Evolutionary conservation across 768 basidiomycete species (phyloP), one percentile per base, ranked within the genome.

Genomic region (Porphyrellus cyaneotinctus): DNA sequence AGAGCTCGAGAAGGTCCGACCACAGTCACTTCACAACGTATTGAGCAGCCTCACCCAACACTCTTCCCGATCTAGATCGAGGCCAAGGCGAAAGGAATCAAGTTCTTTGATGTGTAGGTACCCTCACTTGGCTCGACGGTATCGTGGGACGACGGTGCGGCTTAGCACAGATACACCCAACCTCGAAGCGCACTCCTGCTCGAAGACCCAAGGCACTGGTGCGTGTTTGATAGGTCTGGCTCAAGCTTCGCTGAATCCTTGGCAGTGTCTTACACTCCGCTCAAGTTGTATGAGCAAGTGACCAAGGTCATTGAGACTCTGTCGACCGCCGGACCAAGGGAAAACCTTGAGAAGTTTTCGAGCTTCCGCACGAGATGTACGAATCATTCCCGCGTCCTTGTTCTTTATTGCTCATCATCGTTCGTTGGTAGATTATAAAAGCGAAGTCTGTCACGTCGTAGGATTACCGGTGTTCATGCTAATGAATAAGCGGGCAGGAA

Each of bases 81-180:
- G 62, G 79, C 83, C 54, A 95, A 88, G 70, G 83, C 84, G 45
- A 76, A 79, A 58, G 91, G 91, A 56, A 62, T 84, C 72, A 85
- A 80, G 48, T 95, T 94, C 78, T 88, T 95, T 72, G 93, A 95
- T 69, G 78, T 95, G 88, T 90, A 69, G 73, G 75, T 57, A 37
- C 36, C 31, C 45, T 35, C 38, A 60, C 58, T 39, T 8, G 31
- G 20, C 20, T 33, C 12, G 44, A 14, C 1, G 5, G 17, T 6
- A 4, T 51, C 20, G 17, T 44, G 14, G 48, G 24, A 58, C 42
- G 53, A 58, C 36, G 49, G 48, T 39, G 23, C 20, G n/a, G 6
- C 54, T 33, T 58, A 91, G 90, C 43, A 91, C 91, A 50, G 88
- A 92, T 52, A 80, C 87, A n/a, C 83, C 75, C 61, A 73, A 81